Evolutionary conservation across 306 rosid genomes (phyloP), one percentile per base, ranked within the genome.

Genomic region (Vigna unguiculata): DNA sequence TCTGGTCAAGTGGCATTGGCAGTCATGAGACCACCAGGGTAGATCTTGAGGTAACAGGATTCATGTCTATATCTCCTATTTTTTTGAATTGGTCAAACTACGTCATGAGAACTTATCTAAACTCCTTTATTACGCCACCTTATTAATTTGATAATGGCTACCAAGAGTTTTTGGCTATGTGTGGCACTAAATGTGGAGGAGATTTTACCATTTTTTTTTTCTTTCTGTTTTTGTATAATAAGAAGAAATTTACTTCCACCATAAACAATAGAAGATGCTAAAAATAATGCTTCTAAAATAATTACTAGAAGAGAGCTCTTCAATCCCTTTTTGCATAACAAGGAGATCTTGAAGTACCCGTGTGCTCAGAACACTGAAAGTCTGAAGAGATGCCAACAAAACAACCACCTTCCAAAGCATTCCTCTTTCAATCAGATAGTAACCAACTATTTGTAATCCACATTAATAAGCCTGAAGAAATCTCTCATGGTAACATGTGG

Each of bases 1-100:
- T 92, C 85, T 95, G 98, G 98, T 90, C 91, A 34, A 95, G 98
- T 82, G 98, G 98, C 71, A 78, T 85, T 65, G 98, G 98, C 76
- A 92, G 98, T 85, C 87, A 81, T 41, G 98, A 82, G 81, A 83
- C 88, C 43, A 81, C 93, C 58, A 80, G 52, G 71, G 92, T 92
- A 59, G 97, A 95, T 83, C 86, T 95, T 90, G 91, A 95, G 97
- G 98, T 95, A 86, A 79, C 32, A 62, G 41, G 40, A 66, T 78
- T 69, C 60, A 57, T 85, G 47, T 62, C 61, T 81, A 63, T 74
- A 28, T 28, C 70, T 74, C 49, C 48, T 61, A 17, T 38, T 43
- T 66, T 9, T 52, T 70, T 68, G 5, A 28, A 34, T 46, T 43
- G 63, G 55, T 36, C 14, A 34, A 21, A 60, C 64, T 32, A 32